These are phyloP conservation scores for Alternaria ventricosa DNA, from an alignment of 2,329 filamentous ascomycete species.

Conservation along the genomic window DNA sequence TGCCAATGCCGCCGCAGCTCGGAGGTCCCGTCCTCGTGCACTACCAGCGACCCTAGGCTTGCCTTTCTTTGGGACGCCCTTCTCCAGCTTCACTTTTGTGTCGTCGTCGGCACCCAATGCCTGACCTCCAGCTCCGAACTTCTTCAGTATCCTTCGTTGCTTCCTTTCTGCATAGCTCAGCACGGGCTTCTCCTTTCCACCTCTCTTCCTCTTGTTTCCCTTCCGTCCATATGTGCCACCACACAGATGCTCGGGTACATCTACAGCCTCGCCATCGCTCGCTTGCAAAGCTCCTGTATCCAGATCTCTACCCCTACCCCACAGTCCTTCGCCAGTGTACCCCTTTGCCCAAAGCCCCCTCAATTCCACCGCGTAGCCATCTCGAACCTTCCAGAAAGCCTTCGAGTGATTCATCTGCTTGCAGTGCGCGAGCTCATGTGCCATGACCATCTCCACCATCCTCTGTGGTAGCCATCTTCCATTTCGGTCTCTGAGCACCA, in stretches of 20 bases:
- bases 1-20: constrained; percentile 78
- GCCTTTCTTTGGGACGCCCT: constrained; percentile 64
- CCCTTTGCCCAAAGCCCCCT: constrained; percentile 70
- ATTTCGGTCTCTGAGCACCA: constrained; percentile 75
- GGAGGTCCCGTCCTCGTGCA: constrained; percentile 74
- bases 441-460: constrained; percentile 94
- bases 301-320: constrained; percentile 74
- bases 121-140: constrained; percentile 75
- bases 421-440: constrained; percentile 88
- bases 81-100: constrained; percentile 70
- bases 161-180: constrained; percentile 75
- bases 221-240: constrained; percentile 75
- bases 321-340: constrained; percentile 83
- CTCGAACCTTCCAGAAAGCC: constrained; percentile 80
- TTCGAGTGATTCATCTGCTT: constrained; percentile 90
- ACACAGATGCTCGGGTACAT: constrained; percentile 69
- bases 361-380: constrained; percentile 75
- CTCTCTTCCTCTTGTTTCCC: constrained; percentile 59
- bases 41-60: constrained; percentile 79
- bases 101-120: constrained; percentile 73
- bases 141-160: constrained; percentile 73
- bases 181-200: constrained; percentile 52
- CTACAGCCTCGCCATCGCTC: constrained; percentile 29
- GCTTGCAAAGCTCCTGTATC: constrained; percentile 50
- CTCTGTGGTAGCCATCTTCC: constrained; percentile 77